Percentiles rank a stretch among this genome's conserved stretches.
Evolutionary conservation across 257 asterid species (phyloP).

Genomic region (Fraxinus quadrangulata): DNA sequence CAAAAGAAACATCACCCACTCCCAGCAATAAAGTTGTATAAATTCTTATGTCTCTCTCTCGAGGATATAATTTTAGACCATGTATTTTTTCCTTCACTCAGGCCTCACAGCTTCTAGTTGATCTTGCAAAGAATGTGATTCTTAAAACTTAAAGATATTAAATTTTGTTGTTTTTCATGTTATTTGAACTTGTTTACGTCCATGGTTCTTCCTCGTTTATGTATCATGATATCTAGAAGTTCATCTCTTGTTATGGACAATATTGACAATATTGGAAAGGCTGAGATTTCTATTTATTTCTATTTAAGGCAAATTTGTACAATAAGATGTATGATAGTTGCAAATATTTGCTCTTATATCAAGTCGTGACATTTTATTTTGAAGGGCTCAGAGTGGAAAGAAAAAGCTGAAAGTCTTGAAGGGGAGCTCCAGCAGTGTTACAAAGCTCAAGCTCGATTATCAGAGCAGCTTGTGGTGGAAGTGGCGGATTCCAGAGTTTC

Average conservation of each 20-base stretch:
- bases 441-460: conserved; percentile 92
- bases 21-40: neutral
- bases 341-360: neutral
- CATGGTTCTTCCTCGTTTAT: neutral
- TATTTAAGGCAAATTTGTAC: neutral
- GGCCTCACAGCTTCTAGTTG: neutral
- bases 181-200: neutral
- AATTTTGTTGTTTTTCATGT: neutral
- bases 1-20: neutral
- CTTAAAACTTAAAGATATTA: neutral
- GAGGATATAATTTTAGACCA: neutral
- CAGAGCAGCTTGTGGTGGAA: conserved; percentile 96
- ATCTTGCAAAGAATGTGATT: neutral
- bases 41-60: neutral
- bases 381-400: conserved; percentile 99
- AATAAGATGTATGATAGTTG: neutral
- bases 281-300: neutral
- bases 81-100: neutral
- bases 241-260: neutral
- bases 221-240: neutral
- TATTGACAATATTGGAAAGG: neutral
- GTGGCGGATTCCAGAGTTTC: conserved; percentile 88
- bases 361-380: conserved; percentile 24
- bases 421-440: conserved; percentile 92
- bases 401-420: conserved; percentile 88